These are phyloP conservation scores for Fraxinus americana DNA, from an alignment of 257 asterid species.

Conservation along the genomic window DNA sequence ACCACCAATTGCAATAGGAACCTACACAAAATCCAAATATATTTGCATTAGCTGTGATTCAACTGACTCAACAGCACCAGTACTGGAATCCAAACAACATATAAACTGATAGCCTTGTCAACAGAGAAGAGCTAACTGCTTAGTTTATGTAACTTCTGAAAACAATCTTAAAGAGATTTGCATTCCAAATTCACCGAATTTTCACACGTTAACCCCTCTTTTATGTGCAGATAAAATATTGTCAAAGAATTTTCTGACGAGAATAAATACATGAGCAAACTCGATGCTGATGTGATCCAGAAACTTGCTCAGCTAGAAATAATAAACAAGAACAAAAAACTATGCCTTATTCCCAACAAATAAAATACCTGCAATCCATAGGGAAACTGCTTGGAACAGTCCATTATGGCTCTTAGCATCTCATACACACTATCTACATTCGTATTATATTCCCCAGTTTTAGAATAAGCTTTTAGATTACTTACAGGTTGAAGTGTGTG, in stretches of 20 bases:
- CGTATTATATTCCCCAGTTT: not conserved
- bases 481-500: constrained; percentile 93
- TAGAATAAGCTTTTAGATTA: constrained; percentile 5
- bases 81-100: not conserved
- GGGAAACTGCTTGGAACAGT: not conserved
- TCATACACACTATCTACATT: not conserved
- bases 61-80: not conserved
- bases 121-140: not conserved
- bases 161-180: not conserved
- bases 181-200: not conserved
- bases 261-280: not conserved
- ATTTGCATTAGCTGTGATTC: not conserved
- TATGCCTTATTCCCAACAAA: not conserved
- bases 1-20: constrained; percentile 94
- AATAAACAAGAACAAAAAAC: not conserved
- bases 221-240: not conserved
- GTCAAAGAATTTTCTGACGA: not conserved
- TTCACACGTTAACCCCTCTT: not conserved
- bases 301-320: not conserved
- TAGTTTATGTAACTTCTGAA: not conserved
- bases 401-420: not conserved
- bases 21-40: constrained; percentile 39
- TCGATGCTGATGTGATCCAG: not conserved
- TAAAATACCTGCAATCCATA: not conserved
- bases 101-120: not conserved